Evolutionary conservation across 805 yeast species (phyloP), one percentile per base, ranked within the genome.

Genomic region (Pichia phayaonensis): DNA sequence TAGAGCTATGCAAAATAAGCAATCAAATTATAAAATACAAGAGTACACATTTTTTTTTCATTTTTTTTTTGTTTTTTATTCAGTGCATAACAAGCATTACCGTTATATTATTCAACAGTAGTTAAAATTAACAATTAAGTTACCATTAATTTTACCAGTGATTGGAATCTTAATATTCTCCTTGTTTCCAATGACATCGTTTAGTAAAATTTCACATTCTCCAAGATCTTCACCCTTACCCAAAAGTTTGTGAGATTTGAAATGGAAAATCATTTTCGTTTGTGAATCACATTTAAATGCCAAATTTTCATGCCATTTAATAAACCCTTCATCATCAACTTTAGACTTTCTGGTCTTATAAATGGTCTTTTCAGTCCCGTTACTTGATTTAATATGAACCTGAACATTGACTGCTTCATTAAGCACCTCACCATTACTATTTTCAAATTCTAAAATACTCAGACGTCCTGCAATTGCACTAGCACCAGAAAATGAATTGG

Each of bases 211-310:
- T 39, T 77, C 71, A 10, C 80, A 81, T 44, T 72, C 72, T 13
- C 85, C 95, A 40, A 89, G 49, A 50, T 79, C 86, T 26, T 72
- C 70, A 57, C 79, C 83, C 61, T 84, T 82, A 39, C 95, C 90
- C 58, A 90, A 75, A 2, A 80, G 76, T 63, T 86, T 94, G 60
- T 79, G 85, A 34, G 82, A 80, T 41, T 79, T 72, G 26, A 87
- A 78, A 40, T 74, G 72, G 60, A 92, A 78, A 3, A 79, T 69
- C 41, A 90, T 60, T 49, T 71, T 74, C 4, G 83, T 82, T 12
- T 77, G 83, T 5, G 81, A 67, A 5, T 83, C 72, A 6, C 92
- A 83, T 60, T 77, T 81, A 71, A 90, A 86, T 5, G 82, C 73
- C 53, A 76, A 72, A 21, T 81, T 71, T 61, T 88, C 96, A 52